Evolutionary conservation across 805 yeast genomes (phyloP).

Genomic region (Candida germanica): DNA sequence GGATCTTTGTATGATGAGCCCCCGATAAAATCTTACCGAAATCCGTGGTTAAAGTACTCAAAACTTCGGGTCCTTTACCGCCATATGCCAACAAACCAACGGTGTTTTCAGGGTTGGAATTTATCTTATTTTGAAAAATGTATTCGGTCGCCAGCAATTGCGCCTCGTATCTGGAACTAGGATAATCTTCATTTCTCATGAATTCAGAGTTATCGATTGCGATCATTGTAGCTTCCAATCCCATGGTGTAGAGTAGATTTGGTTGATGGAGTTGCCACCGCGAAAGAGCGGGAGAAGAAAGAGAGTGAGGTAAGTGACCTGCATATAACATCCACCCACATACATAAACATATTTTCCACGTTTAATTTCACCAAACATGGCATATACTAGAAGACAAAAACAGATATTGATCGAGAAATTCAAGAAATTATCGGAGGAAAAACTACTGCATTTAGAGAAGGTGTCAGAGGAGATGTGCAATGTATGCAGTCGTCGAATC

Average conservation of each 20-base stretch:
- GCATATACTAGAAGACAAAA: constrained; percentile 28
- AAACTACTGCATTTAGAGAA: constrained; percentile 23
- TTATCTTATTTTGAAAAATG: constrained; percentile 81
- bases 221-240: constrained; percentile 92
- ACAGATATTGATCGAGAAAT: constrained; percentile 28
- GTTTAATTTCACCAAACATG: not conserved
- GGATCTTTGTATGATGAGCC: constrained; percentile 71
- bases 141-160: constrained; percentile 86
- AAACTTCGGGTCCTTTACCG: constrained; percentile 80
- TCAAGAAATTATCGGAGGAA: constrained; percentile 20
- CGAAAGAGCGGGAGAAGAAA: no score
- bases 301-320: no score
- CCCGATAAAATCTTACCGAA: constrained; percentile 84
- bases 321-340: no score
- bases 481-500: constrained; percentile 33
- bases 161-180: constrained; percentile 85
- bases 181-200: constrained; percentile 93
- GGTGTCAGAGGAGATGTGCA: constrained; percentile 20
- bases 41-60: constrained; percentile 83
- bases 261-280: not conserved
- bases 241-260: constrained; percentile 61
- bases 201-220: constrained; percentile 94
- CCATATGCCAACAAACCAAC: constrained; percentile 90
- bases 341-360: no score
- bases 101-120: constrained; percentile 88